Percentiles rank a stretch among this genome's conserved stretches.
Evolutionary conservation across 2,329 filamentous ascomycete genomes (phyloP).

Genomic region (Lachnellula willkommii): DNA sequence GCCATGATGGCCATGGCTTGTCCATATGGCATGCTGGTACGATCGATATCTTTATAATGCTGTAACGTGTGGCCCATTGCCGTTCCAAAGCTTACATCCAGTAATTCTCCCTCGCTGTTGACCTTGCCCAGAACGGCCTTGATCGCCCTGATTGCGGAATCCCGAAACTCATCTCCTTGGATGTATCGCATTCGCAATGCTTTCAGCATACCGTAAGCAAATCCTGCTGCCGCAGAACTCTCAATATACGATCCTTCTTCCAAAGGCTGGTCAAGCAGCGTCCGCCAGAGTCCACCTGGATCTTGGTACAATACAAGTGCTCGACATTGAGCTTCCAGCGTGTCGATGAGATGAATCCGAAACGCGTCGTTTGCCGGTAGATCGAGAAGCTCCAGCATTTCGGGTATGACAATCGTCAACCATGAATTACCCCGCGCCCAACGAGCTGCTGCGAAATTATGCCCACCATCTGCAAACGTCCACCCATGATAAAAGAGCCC

Average conservation of each 20-base stretch:
- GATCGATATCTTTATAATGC: conserved; percentile 70
- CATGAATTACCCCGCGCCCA: conserved; percentile 64
- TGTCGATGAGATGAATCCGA: conserved; percentile 51
- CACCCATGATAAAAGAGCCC: conserved; percentile 80
- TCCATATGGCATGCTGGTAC: conserved; percentile 79
- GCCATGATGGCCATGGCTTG: conserved; percentile 84
- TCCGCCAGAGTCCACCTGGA: conserved; percentile 64
- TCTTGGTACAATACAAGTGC: conserved; percentile 58
- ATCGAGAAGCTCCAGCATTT: conserved; percentile 69
- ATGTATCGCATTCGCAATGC: conserved; percentile 66
- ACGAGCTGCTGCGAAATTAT: conserved; percentile 53
- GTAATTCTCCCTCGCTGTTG: conserved; percentile 61
- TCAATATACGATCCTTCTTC: conserved; percentile 68
- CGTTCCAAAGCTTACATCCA: conserved; percentile 73
- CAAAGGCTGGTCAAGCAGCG: conserved; percentile 62
- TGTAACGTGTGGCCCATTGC: conserved; percentile 68
- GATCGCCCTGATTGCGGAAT: conserved; percentile 59
- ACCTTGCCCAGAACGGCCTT: conserved; percentile 63
- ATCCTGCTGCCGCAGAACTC: conserved; percentile 72
- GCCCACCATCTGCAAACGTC: conserved; percentile 65
- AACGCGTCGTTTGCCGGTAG: conserved; percentile 56
- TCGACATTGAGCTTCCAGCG: conserved; percentile 63
- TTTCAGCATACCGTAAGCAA: conserved; percentile 76
- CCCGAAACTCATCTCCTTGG: conserved; percentile 49
- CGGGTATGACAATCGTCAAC: conserved; percentile 78